phyloP scores from a whole-genome alignment of 306 rosid species.

The Cercis canadensis region DNA sequence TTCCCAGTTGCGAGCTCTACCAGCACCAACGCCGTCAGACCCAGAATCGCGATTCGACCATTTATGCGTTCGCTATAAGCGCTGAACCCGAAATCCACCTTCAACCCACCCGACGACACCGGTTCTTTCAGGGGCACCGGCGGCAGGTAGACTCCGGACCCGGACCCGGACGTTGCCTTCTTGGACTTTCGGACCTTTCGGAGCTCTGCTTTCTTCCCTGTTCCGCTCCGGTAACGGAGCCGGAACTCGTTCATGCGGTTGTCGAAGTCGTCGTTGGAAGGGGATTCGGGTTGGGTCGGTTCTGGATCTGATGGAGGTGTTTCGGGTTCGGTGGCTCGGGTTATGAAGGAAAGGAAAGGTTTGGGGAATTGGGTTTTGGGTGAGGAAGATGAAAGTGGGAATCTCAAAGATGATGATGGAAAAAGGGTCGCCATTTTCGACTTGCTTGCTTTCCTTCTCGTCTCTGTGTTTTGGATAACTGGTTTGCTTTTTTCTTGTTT shows the following conservation, averaged over 20 bases:
- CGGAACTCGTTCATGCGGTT: conserved; percentile 59
- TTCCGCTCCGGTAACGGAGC: conserved; percentile 74
- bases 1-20: conserved; percentile 90
- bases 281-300: conserved; percentile 27
- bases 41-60: conserved; percentile 73
- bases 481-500: neutral
- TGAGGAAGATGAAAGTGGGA: conserved; percentile 53
- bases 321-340: conserved; percentile 65
- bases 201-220: conserved; percentile 81
- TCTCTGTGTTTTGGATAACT: conserved; percentile 32
- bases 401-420: conserved; percentile 50
- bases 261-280: conserved; percentile 50
- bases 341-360: conserved; percentile 42
- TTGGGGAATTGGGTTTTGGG: conserved; percentile 48
- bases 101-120: conserved; percentile 67
- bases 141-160: conserved; percentile 62
- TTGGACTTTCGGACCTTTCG: conserved; percentile 64
- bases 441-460: neutral
- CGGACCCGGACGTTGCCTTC: conserved; percentile 44
- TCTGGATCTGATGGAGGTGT: conserved; percentile 51
- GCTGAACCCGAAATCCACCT: conserved; percentile 79
- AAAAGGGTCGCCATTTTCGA: conserved; percentile 59
- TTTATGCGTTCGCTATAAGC: conserved; percentile 77
- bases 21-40: conserved; percentile 71
- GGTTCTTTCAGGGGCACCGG: conserved; percentile 81